Base-by-base conservation (phyloP, 306 rosid genomes). In the Medicago arabica region DNA sequence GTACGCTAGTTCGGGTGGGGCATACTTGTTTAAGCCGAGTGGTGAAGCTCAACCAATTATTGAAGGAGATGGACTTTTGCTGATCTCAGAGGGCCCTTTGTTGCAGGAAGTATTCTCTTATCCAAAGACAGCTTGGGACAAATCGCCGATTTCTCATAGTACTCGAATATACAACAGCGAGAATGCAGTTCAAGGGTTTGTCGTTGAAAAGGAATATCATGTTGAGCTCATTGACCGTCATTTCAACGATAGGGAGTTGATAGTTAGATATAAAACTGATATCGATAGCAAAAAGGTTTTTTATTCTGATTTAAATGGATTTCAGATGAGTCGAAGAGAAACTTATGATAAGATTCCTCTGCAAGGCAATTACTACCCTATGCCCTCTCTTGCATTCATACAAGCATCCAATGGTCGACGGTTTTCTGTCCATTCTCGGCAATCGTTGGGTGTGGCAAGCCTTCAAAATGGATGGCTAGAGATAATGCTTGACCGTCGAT, bases 251-350 rank as follows among this genome's bases (percentile, higher is more conserved):
- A 95, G 6, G 84, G 99, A 95, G 71, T 81, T 95, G 87, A 92
- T 95, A 84, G 93, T 89, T 41, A 89, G 99, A 72, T 95, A 89
- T 75, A 89, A 84, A 85, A 95, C 99, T 1, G 89, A 90, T 81
- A 74, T 86, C 41, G 93, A 90, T 75, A 95, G 80, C 93, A 90
- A 88, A 62, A 88, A 76, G 81, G 69, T 95, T 19, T 92, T 90
- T 57, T 92, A 89, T 80, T 89, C 99, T 57, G 99, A 95, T 82
- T 83, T 92, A 64, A 95, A 92, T 78, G 99, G 99, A 83, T 90
- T 92, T 75, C 99, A 95, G 82, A 95, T 89, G 97, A 92, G 97
- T 85, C 85, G 97, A 49, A 88, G 99, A 87, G 99, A 95, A 85
- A 86, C 97, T 23, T 95, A 95, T 1, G 87, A 89, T 68, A 95